Evolutionary conservation across 2,329 filamentous ascomycete species (phyloP), one percentile per base, ranked within the genome.

Genomic region (Xylariaceae sp.): DNA sequence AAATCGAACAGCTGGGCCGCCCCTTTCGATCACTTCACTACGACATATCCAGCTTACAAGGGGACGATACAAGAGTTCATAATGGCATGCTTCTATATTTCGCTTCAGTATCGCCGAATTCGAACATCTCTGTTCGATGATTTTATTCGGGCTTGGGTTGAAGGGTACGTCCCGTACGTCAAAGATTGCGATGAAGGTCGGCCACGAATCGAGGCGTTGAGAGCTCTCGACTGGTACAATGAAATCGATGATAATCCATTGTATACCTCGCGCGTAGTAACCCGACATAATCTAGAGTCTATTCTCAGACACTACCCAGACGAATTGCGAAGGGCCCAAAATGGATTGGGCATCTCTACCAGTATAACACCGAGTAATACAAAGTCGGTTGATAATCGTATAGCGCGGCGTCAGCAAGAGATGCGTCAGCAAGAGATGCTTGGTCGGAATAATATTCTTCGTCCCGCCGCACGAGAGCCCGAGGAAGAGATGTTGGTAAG

Each of bases 161-260:
- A 66, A 42, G 62, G 57, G 14, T 69, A 68, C 39, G 15, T 65
- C 2, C 53, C 58, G 6, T 68, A 69, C 27, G 56, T 66, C 12
- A 48, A 41, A 41, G 48, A 59, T 27, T 66, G 60, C 32, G 61
- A 66, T 31, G 51, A 55, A 11, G 47, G 53, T 1, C 18, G 60
- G 1, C 51, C 60, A 5, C 58, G 56, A 6, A 35, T 49, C 2
- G 56, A 59, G 42, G 56, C 58, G 0, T 39, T 66, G 36, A 59
- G 51, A 14, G 63, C 65, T 14, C 60, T 66, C 30, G 58, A 63
- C 10, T 69, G 67, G 67, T 69, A 67, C 35, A 68, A 67, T 39
- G 55, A 60, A 10, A 62, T 59, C 30, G 64, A 64, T 7, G 63
- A 66, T 14, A 57, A 66, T 11, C 56, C 60, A 10, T 5, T 58